These are phyloP conservation scores for Metarhizium anisopliae DNA, from an alignment of 2,329 filamentous ascomycete species.

Conservation along the genomic window DNA sequence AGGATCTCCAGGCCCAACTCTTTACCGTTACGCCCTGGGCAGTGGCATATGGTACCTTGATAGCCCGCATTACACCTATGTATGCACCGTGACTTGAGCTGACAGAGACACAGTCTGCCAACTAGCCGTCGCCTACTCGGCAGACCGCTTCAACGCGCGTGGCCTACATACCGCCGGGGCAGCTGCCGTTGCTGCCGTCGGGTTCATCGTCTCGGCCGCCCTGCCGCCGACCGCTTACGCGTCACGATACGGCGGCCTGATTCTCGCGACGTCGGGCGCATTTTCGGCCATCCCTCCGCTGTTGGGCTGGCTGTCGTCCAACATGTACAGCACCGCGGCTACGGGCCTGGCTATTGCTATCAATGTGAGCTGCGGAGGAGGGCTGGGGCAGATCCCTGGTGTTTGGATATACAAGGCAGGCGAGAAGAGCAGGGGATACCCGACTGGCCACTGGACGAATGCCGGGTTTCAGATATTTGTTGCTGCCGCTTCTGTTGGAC, in stretches of 20 bases:
- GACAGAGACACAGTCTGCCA: conserved; percentile 23
- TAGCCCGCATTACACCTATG: neutral
- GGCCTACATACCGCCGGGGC: conserved; percentile 33
- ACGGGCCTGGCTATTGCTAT: conserved; percentile 62
- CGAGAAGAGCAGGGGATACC: conserved; percentile 52
- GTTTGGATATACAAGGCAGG: conserved; percentile 65
- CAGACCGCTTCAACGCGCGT: conserved; percentile 51
- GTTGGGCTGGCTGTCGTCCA: conserved; percentile 62
- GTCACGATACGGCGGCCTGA: conserved; percentile 59
- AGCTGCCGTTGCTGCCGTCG: conserved; percentile 34
- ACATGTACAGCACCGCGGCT: conserved; percentile 55
- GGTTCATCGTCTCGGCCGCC: conserved; percentile 53
- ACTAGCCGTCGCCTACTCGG: conserved; percentile 44
- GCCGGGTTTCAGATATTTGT: conserved; percentile 52
- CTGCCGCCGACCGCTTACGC: conserved; percentile 51
- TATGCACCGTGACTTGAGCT: neutral
- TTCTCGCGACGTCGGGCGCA: conserved; percentile 55
- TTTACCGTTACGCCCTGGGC: conserved; percentile 60
- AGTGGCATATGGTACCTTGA: conserved; percentile 40
- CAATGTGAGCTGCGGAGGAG: conserved; percentile 58
- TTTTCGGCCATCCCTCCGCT: conserved; percentile 63
- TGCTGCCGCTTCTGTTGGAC: conserved; percentile 30
- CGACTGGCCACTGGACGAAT: conserved; percentile 62
- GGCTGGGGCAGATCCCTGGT: conserved; percentile 61
- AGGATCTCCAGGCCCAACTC: conserved; percentile 48